Conservation (phyloP, 345 rosid species). For the Citrus trifoliata region DNA sequence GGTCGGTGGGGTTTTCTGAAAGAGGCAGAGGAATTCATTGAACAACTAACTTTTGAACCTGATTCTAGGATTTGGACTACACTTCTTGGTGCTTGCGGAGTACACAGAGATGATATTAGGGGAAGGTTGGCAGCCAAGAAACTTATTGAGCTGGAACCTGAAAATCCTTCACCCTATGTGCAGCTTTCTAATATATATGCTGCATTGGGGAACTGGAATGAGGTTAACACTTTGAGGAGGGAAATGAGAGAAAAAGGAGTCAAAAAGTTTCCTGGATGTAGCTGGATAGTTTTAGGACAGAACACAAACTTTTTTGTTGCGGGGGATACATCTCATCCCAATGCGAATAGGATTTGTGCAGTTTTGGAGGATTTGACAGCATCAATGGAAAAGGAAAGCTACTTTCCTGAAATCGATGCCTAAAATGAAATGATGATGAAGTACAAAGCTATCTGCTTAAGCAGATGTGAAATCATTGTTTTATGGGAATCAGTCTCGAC, state of each 20-base stretch:
- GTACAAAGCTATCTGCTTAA: background rate
- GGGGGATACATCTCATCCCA: slow-evolving; percentile 70
- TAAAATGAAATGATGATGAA: background rate
- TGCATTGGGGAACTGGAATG: slow-evolving; percentile 75
- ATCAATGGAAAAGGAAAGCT: slow-evolving; percentile 32
- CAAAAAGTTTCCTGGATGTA: slow-evolving; percentile 76
- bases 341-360: slow-evolving; percentile 33
- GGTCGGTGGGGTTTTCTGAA: slow-evolving; percentile 85
- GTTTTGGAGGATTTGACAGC: slow-evolving; percentile 43
- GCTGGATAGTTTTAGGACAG: slow-evolving; percentile 75
- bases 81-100: slow-evolving; percentile 82
- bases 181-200: slow-evolving; percentile 86
- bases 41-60: slow-evolving; percentile 50
- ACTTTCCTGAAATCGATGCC: slow-evolving; percentile 23
- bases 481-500: no score
- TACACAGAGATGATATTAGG: slow-evolving; percentile 76
- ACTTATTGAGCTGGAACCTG: slow-evolving; percentile 72
- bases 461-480: background rate
- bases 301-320: slow-evolving; percentile 58
- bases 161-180: slow-evolving; percentile 73
- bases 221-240: slow-evolving; percentile 66
- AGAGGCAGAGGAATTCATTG: slow-evolving; percentile 77
- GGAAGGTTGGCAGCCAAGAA: slow-evolving; percentile 71
- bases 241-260: slow-evolving; percentile 79
- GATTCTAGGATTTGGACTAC: slow-evolving; percentile 86